A percentile compares a stretch with the other conserved stretches of the same genome.
Evolutionary conservation across 129 eudicot species (phyloP).

Genomic region (Cynara cardunculus): DNA sequence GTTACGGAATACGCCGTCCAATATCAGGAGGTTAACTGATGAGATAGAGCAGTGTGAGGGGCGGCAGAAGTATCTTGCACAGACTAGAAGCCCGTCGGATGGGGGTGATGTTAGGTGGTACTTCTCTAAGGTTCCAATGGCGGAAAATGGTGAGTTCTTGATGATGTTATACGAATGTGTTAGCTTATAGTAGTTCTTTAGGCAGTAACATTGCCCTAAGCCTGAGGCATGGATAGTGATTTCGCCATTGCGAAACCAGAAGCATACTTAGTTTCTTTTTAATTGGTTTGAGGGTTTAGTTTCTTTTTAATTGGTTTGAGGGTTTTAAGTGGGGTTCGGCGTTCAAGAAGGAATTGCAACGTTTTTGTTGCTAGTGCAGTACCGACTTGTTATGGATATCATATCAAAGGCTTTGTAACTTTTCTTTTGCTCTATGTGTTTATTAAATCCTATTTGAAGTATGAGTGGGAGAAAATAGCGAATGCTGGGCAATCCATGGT

Average conservation of each 20-base stretch:
- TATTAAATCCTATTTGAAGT: neutral
- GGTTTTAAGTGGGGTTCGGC: neutral
- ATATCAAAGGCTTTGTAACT: neutral
- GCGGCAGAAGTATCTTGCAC: slow-evolving; percentile 90
- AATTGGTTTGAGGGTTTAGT: neutral
- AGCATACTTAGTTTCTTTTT: neutral
- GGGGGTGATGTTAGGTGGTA: slow-evolving; percentile 98
- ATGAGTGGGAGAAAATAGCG: neutral
- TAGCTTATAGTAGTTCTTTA: neutral
- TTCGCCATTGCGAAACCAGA: slow-evolving; percentile 1
- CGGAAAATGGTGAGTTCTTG: slow-evolving; percentile 56
- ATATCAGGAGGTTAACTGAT: slow-evolving; percentile 72
- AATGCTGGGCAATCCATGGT: neutral
- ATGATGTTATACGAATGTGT: slow-evolving; percentile 3
- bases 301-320: neutral
- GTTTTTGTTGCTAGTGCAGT: neutral
- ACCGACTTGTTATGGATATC: neutral
- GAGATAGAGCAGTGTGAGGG: slow-evolving; percentile 95
- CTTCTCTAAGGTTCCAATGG: slow-evolving; percentile 77
- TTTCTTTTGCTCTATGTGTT: neutral
- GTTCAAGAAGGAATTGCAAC: neutral
- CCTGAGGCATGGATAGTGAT: neutral
- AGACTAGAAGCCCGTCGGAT: slow-evolving; percentile 82
- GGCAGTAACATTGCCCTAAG: neutral
- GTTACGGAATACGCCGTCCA: slow-evolving; percentile 83